Conservation (phyloP, 768 basidiomycete species). For the Boletus huronensis region DNA sequence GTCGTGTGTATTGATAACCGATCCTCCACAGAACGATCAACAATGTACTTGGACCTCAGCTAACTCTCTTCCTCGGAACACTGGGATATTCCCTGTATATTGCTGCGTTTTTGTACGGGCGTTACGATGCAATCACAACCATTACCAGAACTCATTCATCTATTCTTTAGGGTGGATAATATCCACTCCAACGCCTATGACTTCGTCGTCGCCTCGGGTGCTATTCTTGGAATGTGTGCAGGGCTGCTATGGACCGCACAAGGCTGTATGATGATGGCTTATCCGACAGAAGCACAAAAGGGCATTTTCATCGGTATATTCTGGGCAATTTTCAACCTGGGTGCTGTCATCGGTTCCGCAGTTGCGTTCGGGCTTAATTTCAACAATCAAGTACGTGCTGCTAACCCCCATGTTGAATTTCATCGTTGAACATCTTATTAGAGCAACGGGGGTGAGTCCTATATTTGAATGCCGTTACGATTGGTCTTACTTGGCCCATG, state of each 20-base stretch:
- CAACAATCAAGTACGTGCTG: conserved; percentile 48
- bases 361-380: conserved; percentile 74
- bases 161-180: conserved; percentile 54
- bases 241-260: conserved; percentile 79
- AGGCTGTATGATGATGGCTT: conserved; percentile 81
- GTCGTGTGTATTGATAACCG: not conserved
- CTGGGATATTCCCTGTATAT: conserved; percentile 76
- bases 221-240: conserved; percentile 69
- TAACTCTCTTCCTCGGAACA: conserved; percentile 73
- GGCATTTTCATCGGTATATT: conserved; percentile 75
- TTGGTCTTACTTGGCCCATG: not conserved
- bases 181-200: conserved; percentile 57
- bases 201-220: conserved; percentile 71
- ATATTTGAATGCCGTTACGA: not conserved
- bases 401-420: not conserved
- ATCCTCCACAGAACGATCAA: conserved; percentile 57
- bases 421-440: conserved; percentile 7
- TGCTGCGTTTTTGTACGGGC: conserved; percentile 61
- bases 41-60: conserved; percentile 73
- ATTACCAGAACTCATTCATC: not conserved
- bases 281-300: conserved; percentile 77
- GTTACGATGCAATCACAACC: not conserved
- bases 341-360: conserved; percentile 73
- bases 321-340: conserved; percentile 82
- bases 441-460: conserved; percentile 29